These are phyloP conservation scores for Jackrogersella minutella DNA, from an alignment of 495 filamentous ascomycete genomes.

Conservation along the genomic window DNA sequence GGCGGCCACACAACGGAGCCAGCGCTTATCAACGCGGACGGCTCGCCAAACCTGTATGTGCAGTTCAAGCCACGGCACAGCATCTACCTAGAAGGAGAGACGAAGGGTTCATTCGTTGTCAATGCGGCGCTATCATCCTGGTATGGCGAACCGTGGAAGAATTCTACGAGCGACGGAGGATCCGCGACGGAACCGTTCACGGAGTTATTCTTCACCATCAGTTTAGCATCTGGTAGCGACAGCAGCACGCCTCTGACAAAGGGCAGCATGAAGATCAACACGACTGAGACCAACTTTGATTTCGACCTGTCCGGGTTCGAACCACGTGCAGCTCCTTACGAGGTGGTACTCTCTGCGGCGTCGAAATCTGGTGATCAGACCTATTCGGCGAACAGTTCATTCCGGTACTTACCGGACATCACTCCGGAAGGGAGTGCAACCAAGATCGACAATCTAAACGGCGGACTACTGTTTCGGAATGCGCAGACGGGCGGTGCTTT, in stretches of 20 bases:
- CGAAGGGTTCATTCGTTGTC: conserved; percentile 64
- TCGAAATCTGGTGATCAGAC: conserved; percentile 47
- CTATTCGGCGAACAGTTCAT: conserved; percentile 52
- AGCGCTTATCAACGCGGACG: conserved; percentile 43
- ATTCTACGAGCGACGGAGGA: conserved; percentile 33
- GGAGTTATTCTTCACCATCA: conserved; percentile 50
- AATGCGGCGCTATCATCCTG: conserved; percentile 63
- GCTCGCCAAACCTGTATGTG: conserved; percentile 61
- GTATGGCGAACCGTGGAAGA: conserved; percentile 54
- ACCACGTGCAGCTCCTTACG: conserved; percentile 58
- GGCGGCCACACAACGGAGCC: conserved; percentile 66
- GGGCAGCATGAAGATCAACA: conserved; percentile 53
- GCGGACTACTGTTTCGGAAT: conserved; percentile 59
- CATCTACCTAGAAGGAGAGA: conserved; percentile 66
- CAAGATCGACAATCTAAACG: conserved; percentile 68
- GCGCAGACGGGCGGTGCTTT: conserved; percentile 46
- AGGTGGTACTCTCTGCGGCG: conserved; percentile 49
- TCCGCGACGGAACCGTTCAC: conserved; percentile 31
- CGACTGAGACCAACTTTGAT: conserved; percentile 54
- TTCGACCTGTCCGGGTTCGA: conserved; percentile 58
- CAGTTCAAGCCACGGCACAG: conserved; percentile 66
- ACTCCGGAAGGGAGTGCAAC: conserved; percentile 63
- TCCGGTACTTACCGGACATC: conserved; percentile 67
- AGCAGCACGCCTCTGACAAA: conserved; percentile 42
- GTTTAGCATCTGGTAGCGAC: conserved; percentile 37